Evolutionary conservation across 805 yeast species (phyloP), one percentile per base, ranked within the genome.

Genomic region (Blastobotrys mokoenaii): DNA sequence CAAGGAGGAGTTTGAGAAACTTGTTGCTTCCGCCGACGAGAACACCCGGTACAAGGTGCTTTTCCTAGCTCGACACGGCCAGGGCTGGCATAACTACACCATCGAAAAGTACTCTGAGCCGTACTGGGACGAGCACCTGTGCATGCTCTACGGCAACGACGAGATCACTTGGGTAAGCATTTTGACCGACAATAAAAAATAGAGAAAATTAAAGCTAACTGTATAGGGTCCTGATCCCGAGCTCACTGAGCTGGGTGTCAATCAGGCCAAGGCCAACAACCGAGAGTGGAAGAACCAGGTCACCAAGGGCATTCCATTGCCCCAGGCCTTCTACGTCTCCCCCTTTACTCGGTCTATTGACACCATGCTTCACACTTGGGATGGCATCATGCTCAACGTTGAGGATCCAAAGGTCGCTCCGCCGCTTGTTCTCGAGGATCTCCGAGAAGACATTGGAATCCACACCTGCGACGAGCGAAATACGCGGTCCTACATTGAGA

Each of bases 51-150:
- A 73, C 58, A 74, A 74, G 56, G 52, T 75, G 8, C 57, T 75
- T 31, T 68, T 68, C 47, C 60, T 73, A 32, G 77, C 74, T 3
- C 65, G 80, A 45, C 80, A 74, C 48, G 79, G 78, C 4, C 75
- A 74, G 51, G 80, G 79, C 1, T 73, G 54, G 54, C 79, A 75
- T 54, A 75, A 74, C 52, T 55, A 65, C 43, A 76, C 74, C 30
- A 71, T 71, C 51, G 44, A 63, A 14, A 63, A 60, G 44, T 73
- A 73, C 51, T 79, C 77, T 11, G 63, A 69, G 33, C 55, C 62
- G 30, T 65, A 55, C 14, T 73, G 77, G 78, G 67, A 72, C 48
- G 47, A 49, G 11, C 40, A 43, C 20, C 42, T 51, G 51, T 41
- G 51, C 15, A 30, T 37, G n/a, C 42, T 40, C 35, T 41, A 49